phyloP scores from a whole-genome alignment of 2,329 filamentous ascomycete genomes.

The Exophiala viscosa region DNA sequence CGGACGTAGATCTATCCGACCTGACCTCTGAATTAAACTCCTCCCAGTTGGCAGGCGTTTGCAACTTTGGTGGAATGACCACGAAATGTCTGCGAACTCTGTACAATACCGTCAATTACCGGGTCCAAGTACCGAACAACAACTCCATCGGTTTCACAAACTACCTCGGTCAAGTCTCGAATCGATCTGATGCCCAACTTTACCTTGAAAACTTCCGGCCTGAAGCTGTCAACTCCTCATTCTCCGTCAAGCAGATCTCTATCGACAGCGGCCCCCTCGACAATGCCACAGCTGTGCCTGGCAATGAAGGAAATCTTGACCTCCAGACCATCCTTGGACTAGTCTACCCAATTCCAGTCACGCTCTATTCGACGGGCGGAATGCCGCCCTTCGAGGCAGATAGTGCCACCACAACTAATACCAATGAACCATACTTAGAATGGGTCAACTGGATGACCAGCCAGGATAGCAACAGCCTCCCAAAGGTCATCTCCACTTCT shows the following conservation, averaged over 20 bases:
- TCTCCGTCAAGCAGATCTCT: slow-evolving; percentile 34
- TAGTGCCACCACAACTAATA: slow-evolving; percentile 42
- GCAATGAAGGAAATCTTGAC: slow-evolving; percentile 58
- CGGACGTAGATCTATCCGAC: slow-evolving; percentile 27
- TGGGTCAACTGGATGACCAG: slow-evolving; percentile 59
- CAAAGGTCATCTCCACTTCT: slow-evolving; percentile 61
- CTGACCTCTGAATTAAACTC: slow-evolving; percentile 19
- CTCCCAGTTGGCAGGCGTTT: slow-evolving; percentile 38
- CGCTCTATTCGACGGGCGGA: slow-evolving; percentile 56
- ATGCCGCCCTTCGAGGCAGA: slow-evolving; percentile 52
- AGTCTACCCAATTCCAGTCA: slow-evolving; percentile 52
- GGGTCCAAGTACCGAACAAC: slow-evolving; percentile 39
- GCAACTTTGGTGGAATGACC: slow-evolving; percentile 52
- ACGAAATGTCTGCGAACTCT: slow-evolving; percentile 53
- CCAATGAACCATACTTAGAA: slow-evolving; percentile 66
- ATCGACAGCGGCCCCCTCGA: slow-evolving; percentile 34
- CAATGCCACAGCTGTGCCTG: slow-evolving; percentile 34
- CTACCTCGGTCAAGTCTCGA: slow-evolving; percentile 47
- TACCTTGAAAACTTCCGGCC: slow-evolving; percentile 40
- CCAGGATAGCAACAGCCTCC: slow-evolving; percentile 47
- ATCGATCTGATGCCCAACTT: slow-evolving; percentile 42
- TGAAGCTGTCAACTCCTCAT: slow-evolving; percentile 34
- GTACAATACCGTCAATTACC: slow-evolving; percentile 54
- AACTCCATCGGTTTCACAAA: slow-evolving; percentile 48
- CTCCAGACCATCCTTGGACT: slow-evolving; percentile 56